phyloP scores from a whole-genome alignment of 768 basidiomycete species.

The Megacollybia marginata region DNA sequence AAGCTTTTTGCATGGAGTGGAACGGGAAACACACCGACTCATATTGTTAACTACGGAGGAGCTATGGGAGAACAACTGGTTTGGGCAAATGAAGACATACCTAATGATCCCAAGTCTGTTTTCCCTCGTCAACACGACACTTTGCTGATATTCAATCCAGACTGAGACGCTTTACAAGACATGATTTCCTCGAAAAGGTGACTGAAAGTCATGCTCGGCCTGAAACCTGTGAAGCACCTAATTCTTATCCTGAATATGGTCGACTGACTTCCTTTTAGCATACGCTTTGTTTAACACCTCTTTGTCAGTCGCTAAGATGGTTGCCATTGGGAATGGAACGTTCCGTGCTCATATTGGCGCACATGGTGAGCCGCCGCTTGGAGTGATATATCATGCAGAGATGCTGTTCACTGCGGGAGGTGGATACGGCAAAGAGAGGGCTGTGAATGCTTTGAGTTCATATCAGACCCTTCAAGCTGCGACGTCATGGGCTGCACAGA shows the following conservation, averaged over 20 bases:
- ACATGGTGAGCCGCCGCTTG: constrained; percentile 67
- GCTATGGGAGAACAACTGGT: constrained; percentile 58
- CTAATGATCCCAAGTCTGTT: constrained; percentile 60
- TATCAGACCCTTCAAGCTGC: constrained; percentile 72
- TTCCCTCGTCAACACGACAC: not conserved
- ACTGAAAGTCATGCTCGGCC: constrained; percentile 59
- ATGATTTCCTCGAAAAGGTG: constrained; percentile 54
- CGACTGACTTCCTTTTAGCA: constrained; percentile 27
- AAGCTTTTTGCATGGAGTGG: constrained; percentile 60
- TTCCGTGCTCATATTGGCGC: constrained; percentile 62
- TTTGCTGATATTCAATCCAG: constrained; percentile 24
- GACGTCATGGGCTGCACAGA: constrained; percentile 56
- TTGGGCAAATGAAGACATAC: constrained; percentile 60
- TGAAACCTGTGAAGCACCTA: constrained; percentile 36
- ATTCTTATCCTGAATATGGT: not conserved
- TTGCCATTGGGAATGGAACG: constrained; percentile 35
- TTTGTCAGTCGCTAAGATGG: constrained; percentile 60
- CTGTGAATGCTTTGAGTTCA: constrained; percentile 32
- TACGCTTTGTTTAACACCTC: constrained; percentile 66
- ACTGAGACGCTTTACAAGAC: constrained; percentile 54
- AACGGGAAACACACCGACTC: constrained; percentile 67
- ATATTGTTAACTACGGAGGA: constrained; percentile 75
- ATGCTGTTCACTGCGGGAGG: constrained; percentile 59
- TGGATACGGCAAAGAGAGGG: constrained; percentile 21
- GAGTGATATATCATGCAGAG: constrained; percentile 72